Evolutionary conservation across 768 basidiomycete species (phyloP).

Genomic region (Scleroderma bovista): DNA sequence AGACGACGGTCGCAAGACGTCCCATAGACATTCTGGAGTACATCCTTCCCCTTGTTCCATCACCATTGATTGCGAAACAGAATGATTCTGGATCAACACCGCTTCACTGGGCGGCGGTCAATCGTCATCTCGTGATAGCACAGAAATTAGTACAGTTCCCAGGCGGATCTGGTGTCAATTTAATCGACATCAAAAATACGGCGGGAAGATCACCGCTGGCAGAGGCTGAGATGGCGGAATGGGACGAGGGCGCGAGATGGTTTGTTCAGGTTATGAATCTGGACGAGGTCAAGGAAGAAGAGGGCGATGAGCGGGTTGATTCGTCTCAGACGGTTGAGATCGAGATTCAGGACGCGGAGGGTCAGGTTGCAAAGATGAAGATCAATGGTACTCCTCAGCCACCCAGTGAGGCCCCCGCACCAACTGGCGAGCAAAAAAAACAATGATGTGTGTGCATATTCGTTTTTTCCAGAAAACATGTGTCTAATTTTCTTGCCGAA

Average conservation of each 20-base stretch:
- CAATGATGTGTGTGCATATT: neutral
- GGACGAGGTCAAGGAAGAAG: conserved; percentile 39
- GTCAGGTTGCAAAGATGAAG: conserved; percentile 60
- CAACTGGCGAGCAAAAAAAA: neutral
- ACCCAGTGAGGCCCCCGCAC: neutral
- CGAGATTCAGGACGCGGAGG: conserved; percentile 69
- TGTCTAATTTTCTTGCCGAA: no score
- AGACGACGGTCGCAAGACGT: conserved; percentile 41
- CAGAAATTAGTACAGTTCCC: conserved; percentile 55
- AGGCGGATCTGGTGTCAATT: conserved; percentile 52
- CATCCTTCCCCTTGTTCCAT: conserved; percentile 55
- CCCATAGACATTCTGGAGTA: conserved; percentile 67
- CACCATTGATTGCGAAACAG: conserved; percentile 51
- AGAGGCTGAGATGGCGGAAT: conserved; percentile 74
- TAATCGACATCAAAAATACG: conserved; percentile 73
- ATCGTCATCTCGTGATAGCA: conserved; percentile 62
- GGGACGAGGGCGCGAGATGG: conserved; percentile 83
- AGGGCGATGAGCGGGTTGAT: conserved; percentile 26
- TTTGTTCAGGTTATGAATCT: conserved; percentile 78
- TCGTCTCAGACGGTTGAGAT: conserved; percentile 49
- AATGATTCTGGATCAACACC: conserved; percentile 78
- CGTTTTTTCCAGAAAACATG: no score
- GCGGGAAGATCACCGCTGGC: conserved; percentile 73
- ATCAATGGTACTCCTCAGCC: conserved; percentile 21
- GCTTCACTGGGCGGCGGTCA: conserved; percentile 88